phyloP scores from a whole-genome alignment of 305 asterid genomes.

The Fraxinus angustifolia region DNA sequence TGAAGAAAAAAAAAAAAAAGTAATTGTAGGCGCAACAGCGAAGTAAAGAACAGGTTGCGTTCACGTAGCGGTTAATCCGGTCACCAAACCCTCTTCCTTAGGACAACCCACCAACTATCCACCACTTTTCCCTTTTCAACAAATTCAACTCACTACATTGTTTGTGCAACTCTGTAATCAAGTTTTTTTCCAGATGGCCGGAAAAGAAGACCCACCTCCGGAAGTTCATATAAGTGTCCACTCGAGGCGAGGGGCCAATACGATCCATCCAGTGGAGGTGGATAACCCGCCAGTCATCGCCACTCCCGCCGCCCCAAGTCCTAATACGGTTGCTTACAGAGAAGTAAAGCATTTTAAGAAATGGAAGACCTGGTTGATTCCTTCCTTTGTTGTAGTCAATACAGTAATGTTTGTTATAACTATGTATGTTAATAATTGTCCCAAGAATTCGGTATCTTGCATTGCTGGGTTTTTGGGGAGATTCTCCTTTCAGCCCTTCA shows the following conservation, averaged over 20 bases:
- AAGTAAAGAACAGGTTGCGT: background rate
- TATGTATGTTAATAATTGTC: conserved; percentile 68
- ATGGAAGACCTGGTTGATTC: conserved; percentile 48
- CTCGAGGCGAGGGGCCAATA: background rate
- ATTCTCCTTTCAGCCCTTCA: conserved; percentile 61
- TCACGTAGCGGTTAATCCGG: background rate
- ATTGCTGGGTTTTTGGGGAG: conserved; percentile 65
- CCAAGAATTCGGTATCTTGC: conserved; percentile 44
- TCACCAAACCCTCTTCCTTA: background rate
- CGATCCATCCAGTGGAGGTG: conserved; percentile 9
- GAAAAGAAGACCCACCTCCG: conserved; percentile 1
- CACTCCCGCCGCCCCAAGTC: background rate
- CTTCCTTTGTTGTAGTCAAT: conserved; percentile 55
- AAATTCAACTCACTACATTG: background rate
- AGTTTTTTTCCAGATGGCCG: background rate
- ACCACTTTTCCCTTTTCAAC: background rate
- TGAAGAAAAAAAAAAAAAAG: background rate
- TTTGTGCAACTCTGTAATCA: background rate
- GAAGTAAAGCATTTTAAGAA: conserved; percentile 14
- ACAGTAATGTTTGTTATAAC: conserved; percentile 58
- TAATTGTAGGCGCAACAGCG: background rate
- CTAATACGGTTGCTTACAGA: background rate
- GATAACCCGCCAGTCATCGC: background rate
- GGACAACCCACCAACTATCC: background rate
- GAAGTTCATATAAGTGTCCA: conserved; percentile 1